A percentile compares a stretch with the other conserved stretches of the same genome.
These are phyloP conservation scores for Salix caprea DNA, from an alignment of 345 rosid species.

Conservation along the genomic window DNA sequence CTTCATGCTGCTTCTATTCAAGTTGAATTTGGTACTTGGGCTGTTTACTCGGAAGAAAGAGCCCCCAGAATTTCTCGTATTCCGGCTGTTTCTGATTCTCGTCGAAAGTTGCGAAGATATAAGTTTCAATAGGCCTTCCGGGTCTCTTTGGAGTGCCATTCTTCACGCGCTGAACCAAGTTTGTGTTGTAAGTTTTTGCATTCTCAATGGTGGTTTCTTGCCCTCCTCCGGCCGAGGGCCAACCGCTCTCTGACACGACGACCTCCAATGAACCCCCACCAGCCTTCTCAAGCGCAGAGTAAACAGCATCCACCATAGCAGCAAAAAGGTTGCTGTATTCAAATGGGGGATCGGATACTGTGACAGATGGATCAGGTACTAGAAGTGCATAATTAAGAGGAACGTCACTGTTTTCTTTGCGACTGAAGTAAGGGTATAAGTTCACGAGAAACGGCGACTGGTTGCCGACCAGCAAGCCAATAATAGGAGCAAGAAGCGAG, in stretches of 20 bases:
- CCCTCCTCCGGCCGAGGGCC: conserved; percentile 28
- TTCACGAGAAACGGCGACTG: conserved; percentile 37
- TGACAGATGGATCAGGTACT: conserved; percentile 3
- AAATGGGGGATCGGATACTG: conserved; percentile 25
- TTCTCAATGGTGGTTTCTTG: conserved; percentile 6
- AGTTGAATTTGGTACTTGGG: conserved; percentile 9
- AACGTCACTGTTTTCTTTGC: conserved; percentile 12
- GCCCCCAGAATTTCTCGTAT: conserved; percentile 16
- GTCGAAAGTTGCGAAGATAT: conserved; percentile 25
- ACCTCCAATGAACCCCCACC: conserved; percentile 14
- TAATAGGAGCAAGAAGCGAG: conserved; percentile 25
- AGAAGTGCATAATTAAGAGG: conserved; percentile 41
- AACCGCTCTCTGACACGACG: conserved; percentile 26
- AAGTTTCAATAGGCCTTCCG: conserved; percentile 19
- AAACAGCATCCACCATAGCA: conserved; percentile 11
- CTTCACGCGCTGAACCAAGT: conserved; percentile 14
- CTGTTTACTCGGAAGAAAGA: conserved; percentile 10
- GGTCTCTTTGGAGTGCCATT: conserved; percentile 31
- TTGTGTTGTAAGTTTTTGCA: conserved; percentile 21
- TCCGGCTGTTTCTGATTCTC: conserved; percentile 14
- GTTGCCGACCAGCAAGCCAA: conserved; percentile 27
- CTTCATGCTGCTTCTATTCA: not conserved
- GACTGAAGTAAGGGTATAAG: conserved; percentile 40
- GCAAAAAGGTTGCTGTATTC: conserved; percentile 16
- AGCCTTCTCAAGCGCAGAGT: conserved; percentile 22